phyloP scores from a whole-genome alignment of 345 rosid genomes.

The Sapria himalayana region DNA sequence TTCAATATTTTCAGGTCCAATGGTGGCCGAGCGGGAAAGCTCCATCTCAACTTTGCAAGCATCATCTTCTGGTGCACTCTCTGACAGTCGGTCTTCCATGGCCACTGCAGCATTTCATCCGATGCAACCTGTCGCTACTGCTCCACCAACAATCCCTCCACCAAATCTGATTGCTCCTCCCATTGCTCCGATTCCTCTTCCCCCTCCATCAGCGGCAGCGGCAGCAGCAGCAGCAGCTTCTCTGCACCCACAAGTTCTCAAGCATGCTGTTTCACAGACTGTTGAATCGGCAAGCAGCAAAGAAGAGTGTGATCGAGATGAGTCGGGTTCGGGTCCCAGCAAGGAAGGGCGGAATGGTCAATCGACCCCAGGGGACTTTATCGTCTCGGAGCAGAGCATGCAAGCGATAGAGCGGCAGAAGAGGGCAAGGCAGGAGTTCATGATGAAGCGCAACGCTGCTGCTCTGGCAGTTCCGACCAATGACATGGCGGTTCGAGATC shows the following conservation, averaged over 20 bases:
- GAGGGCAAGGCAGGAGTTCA: slow-evolving; percentile 59
- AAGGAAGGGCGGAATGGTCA: too few relatives aligned
- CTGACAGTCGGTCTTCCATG: slow-evolving; percentile 15
- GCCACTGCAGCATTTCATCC: slow-evolving; percentile 17
- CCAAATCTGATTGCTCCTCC: slow-evolving; percentile 19
- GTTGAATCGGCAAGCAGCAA: slow-evolving; percentile 32
- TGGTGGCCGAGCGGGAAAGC: slow-evolving; percentile 50
- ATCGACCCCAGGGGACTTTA: slow-evolving; percentile 15
- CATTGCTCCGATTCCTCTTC: slow-evolving; percentile 35
- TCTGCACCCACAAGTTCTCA: slow-evolving; percentile 20
- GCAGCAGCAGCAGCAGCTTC: slow-evolving; percentile 40
- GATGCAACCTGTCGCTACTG: slow-evolving; percentile 11
- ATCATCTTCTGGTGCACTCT: slow-evolving; percentile 15
- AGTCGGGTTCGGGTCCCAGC: slow-evolving; percentile 8
- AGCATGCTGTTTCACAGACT: slow-evolving; percentile 36
- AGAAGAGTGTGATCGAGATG: slow-evolving; percentile 45
- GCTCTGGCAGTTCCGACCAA: slow-evolving; percentile 95
- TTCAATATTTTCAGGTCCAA: slow-evolving; percentile 11
- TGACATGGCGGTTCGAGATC: slow-evolving; percentile 74
- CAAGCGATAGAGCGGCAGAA: slow-evolving; percentile 65
- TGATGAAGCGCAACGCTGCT: slow-evolving; percentile 76
- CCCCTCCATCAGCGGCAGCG: slow-evolving; percentile 25
- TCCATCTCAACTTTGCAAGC: slow-evolving; percentile 13
- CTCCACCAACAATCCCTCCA: slow-evolving; percentile 17
- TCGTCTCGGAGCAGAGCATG: slow-evolving; percentile 50